Conservation (phyloP, 208 protist species). For the Jaenimonas drosophilae region DNA sequence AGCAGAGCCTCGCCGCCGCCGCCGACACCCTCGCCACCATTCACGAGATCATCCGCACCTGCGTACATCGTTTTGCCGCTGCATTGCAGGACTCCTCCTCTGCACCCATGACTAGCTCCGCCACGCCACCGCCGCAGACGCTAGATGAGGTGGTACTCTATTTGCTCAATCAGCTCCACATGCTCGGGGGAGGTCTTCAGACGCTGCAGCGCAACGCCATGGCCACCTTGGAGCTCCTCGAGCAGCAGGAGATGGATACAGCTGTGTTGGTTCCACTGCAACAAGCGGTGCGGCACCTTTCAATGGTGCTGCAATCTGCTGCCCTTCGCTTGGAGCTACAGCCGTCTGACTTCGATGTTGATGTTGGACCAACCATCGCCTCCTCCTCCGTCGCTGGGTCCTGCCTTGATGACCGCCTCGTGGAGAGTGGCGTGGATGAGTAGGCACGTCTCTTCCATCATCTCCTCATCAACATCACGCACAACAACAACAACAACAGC, state of each 20-base stretch:
- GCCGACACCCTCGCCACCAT: no score
- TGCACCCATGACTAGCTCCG: not conserved
- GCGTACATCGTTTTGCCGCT: no score
- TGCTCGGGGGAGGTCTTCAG: constrained; percentile 22
- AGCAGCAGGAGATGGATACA: constrained; percentile 58
- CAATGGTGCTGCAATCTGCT: constrained; percentile 11
- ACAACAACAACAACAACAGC: no score
- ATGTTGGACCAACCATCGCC: no score
- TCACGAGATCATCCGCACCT: no score
- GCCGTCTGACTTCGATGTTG: constrained; percentile 8
- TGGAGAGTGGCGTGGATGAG: not conserved
- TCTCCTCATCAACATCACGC: no score
- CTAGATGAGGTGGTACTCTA: constrained; percentile 68
- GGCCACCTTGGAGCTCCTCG: constrained; percentile 52
- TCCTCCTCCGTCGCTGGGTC: no score
- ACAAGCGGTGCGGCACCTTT: constrained; percentile 22
- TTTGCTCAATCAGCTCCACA: constrained; percentile 23
- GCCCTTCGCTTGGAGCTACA: constrained; percentile 23
- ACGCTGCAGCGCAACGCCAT: constrained; percentile 41
- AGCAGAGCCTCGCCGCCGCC: no score
- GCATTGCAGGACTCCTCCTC: not conserved
- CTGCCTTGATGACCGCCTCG: not conserved
- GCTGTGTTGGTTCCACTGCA: constrained; percentile 20
- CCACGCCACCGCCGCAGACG: constrained; percentile 3
- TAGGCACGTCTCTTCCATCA: not conserved